Base-by-base conservation (phyloP, 108 stramenopile species). In the Craspedostauros australis region DNA sequence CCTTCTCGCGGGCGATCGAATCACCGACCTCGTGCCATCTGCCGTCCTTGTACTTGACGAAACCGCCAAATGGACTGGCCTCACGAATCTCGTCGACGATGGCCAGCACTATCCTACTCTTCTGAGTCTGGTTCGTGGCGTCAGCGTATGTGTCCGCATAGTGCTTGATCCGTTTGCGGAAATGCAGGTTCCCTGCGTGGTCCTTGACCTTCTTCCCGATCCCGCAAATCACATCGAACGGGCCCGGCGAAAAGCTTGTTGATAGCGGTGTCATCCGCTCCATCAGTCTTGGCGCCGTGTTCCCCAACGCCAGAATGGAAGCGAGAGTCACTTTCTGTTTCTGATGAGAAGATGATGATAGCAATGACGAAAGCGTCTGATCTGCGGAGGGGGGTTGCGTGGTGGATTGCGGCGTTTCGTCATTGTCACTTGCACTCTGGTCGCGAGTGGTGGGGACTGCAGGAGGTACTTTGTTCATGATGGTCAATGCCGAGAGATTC, bases 11-110 rank as follows among this genome's bases (percentile, higher is more conserved):
- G 22, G 69, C 59, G 28, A 49, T 40, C 23, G 21, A 9, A 15
- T 64, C 38, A 32, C 39, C 34, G 30, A 63, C 62, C n/a, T 63
- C 43, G 18, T 16, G 58, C 61, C 62, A 63, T 14, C 28, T 22
- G 3, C 62, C 62, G 16, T 51, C 39, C 18, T 53, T n/a, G 22
- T 61, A 18, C 21, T 46, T 23, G 12, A 63, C 40, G 37, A 63
- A 63, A 1, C 49, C 60, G 6, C 60, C 60, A 2, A 50, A 12
- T 2, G n/a, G 43, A 31, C 24, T 12, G 16, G 33, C 25, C 29
- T 57, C 60, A 23, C 33, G 38, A 29, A 61, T 21, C 4, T 42
- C 32, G 20, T 32, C 15, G 4, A 61, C 50, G 32, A 61, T 41
- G 16, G 26, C 51, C 4, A 40, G 9, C 6, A 61, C 50, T 31